Base-by-base conservation (phyloP, 225 moss, liverwort and hornwort genomes). In the Bryum argenteum region DNA sequence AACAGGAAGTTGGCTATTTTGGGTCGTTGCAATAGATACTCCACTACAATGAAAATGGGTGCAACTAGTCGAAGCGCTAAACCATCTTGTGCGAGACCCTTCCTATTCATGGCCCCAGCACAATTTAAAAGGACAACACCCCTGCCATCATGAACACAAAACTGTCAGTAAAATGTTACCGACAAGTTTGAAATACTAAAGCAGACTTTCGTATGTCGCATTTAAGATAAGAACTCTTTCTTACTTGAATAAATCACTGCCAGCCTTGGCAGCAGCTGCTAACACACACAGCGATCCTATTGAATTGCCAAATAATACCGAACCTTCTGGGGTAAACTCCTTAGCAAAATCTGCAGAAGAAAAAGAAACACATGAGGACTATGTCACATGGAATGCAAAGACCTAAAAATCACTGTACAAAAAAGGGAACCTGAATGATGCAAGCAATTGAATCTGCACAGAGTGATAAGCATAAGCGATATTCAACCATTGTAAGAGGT, bases 61-160 rank as follows among this genome's bases (percentile, higher is more conserved):
- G 91, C 82, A 52, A 99, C 86, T 69, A 91, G 83, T 19, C 87
- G 89, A 75, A 99, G 89, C 38, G 92, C 82, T 70, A 88, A 80
- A 61, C 90, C 98, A 81, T 99, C 98, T 80, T 92, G 91, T 48
- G 89, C 85, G 64, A 99, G 91, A 55, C 98, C 94, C 70, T 94
- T 99, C 70, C 98, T 88, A 65, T 99, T 99, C 98, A 99, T 99
- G 14, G 92, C 98, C 62, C 98, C 98, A 24, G 98, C 94, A 80
- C 94, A 99, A 75, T 99, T 99, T 7, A 99, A 72, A 15, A 99
- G 91, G 55, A 99, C 92, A 24, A 94, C 55, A 21, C 98, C 98
- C 79, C 98, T 99, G 92, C 79, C 75, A 69, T 38, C 58, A 80
- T 16, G 70, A 54, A 71, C 64, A 64, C 19, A 41, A 50, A 8